Evolutionary conservation across 192 early-diverging fungal genomes (phyloP), one percentile per base, ranked within the genome.

Genomic region (Linnemannia exigua): DNA sequence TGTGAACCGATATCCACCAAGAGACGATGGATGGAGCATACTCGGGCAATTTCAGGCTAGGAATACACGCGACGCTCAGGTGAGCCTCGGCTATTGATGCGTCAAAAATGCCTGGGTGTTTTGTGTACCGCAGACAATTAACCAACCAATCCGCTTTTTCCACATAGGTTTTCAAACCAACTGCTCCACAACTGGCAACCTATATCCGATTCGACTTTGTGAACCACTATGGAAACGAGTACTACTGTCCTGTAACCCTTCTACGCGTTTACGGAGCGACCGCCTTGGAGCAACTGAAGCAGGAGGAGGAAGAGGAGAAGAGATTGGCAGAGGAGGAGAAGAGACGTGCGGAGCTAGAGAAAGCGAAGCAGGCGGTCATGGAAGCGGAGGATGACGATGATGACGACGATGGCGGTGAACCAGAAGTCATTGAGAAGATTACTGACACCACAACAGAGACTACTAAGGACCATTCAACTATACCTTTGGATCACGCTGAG

Each of bases 201-300:
- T 99, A 96, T 76, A 87, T 99, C 28, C 92, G 94, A 54, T 92
- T 99, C 58, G 97, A 98, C 75, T 97, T 99, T 79, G 19, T 95
- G 19, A 92, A 92, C 20, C 95, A 98, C 76, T 97, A 99, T 85
- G 96, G 99, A 37, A 87, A 88, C 28, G 97, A 99, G 87, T 96
- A 94, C 80, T 99, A 97, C 76, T 99, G 99, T 80, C 99, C 99
- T 15, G 69, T 99, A 12, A 97, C 92, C 38, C 88, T 96, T 51
- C 79, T 99, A 38, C 90, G 94, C 58, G 98, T 97, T 0, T 95
- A 96, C 88, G 99, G 99, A 0, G 94, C 93, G n/a, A 95, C 96
- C 1, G 96, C 97, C 88, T 93, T 98, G 92, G 99, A 98, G 80
- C 94, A 96, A 73, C 95, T 94, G 67, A 92, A 93, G 69, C 88